phyloP scores from a whole-genome alignment of 345 rosid genomes.

The Gossypium sturtianum region DNA sequence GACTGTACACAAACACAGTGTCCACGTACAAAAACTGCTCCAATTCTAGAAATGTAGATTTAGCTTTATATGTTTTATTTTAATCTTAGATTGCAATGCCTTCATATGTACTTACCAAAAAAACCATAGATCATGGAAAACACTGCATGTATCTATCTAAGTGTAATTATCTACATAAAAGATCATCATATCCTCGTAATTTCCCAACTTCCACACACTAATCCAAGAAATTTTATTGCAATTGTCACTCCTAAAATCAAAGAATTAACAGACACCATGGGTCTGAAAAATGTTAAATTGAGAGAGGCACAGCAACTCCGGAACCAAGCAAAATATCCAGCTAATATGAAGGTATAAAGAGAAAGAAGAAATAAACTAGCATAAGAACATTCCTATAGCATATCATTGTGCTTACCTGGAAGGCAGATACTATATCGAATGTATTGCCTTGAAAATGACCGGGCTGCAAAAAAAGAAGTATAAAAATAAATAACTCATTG shows the following conservation, averaged over 20 bases:
- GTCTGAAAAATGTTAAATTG: too few relatives aligned
- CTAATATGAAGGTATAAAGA: background rate
- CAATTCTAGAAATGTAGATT: background rate
- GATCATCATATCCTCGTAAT: background rate
- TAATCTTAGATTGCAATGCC: background rate
- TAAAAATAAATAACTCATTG: background rate
- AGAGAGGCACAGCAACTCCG: background rate
- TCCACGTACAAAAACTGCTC: background rate
- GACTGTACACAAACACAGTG: background rate
- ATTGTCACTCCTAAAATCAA: background rate
- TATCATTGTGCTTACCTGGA: constrained; percentile 54
- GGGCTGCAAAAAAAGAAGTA: constrained; percentile 61
- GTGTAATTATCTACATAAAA: background rate
- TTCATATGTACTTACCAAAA: background rate
- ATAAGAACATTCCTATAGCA: background rate
- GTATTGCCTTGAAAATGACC: constrained; percentile 81
- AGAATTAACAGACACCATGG: background rate
- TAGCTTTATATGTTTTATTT: background rate
- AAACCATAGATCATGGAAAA: background rate
- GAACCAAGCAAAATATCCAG: background rate
- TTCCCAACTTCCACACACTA: background rate
- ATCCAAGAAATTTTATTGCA: background rate
- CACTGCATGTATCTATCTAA: background rate
- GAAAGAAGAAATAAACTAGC: background rate
- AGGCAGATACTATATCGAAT: constrained; percentile 89